Evolutionary conservation across 495 filamentous ascomycete species (phyloP), one percentile per base, ranked within the genome.

Genomic region (Lasiosphaeria hispida): DNA sequence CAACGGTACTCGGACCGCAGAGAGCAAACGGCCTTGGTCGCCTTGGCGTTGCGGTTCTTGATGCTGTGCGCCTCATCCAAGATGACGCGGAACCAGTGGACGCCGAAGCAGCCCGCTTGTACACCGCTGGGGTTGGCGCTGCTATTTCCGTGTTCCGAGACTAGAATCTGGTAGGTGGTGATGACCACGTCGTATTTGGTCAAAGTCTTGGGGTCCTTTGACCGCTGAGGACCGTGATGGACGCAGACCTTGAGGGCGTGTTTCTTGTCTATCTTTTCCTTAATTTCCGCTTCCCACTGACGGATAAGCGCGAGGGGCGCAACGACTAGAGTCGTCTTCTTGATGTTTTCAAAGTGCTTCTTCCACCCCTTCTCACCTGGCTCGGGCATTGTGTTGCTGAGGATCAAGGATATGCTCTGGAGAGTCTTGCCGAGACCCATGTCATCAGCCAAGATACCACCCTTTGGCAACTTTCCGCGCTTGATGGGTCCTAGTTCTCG

Each of bases 31-130:
- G 93, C 91, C 64, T 96, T 87, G 0, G 94, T 94, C 9, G 87
- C 86, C 74, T 98, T 98, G 13, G 94, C 92, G 65, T 94, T 96
- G 19, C 92, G 86, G 71, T 98, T 98, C 74, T 97, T 97, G 79
- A 98, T 97, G 19, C 89, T 95, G 72, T 97, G 94, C 4, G 94
- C 94, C 75, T 98, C 94, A 60, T 98, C 94, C 13, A 97, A 81
- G 49, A 98, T 93, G 58, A 97, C 84, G 15, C 94, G 89, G 69
- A 91, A 97, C 94, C 94, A 98, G 67, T 92, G 85, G 7, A 96
- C 75, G 45, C 89, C 90, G 65, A 97, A 96, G 57, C 92, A 90
- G 9, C 92, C 93, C 40, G 86, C 81, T 61, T 92, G 87, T 15
- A 85, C 74, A 3, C 80, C 79, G 36, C 63, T 53, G 1, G 67